These are phyloP conservation scores for Isochrysis galbana DNA, from an alignment of 78 protist genomes.

Conservation along the genomic window DNA sequence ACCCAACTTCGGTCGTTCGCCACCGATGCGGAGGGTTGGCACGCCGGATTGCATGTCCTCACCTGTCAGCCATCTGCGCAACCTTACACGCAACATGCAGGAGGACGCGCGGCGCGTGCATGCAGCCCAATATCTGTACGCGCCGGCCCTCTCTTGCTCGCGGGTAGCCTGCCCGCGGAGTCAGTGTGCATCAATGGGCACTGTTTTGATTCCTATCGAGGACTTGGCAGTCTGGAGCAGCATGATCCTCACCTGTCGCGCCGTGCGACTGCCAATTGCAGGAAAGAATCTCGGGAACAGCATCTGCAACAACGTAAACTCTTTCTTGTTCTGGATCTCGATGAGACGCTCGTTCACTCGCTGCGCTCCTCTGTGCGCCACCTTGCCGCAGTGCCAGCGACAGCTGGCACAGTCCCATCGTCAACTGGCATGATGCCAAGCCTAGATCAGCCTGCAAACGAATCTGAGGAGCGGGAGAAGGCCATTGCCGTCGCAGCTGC, in stretches of 20 bases:
- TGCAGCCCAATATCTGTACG: conserved; percentile 8
- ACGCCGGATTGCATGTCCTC: not conserved
- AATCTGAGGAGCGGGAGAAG: too few species aligned
- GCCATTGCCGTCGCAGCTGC: too few species aligned
- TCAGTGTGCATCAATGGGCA: too few species aligned
- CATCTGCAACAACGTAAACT: not conserved
- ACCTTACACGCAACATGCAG: not conserved
- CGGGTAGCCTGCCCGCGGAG: too few species aligned
- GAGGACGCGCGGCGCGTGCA: not conserved
- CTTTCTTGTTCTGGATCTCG: not conserved
- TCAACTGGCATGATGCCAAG: too few species aligned
- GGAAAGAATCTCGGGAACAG: not conserved
- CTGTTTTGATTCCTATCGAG: too few species aligned
- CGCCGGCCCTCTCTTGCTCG: not conserved
- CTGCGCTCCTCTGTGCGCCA: conserved; percentile 5
- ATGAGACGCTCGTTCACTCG: conserved; percentile 25
- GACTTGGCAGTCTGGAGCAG: too few species aligned
- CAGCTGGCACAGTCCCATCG: too few species aligned
- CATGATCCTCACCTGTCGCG: too few species aligned
- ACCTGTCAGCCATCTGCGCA: not conserved
- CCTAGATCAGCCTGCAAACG: too few species aligned
- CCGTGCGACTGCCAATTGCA: too few species aligned
- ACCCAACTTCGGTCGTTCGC: too few species aligned
- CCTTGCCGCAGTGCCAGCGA: not conserved
- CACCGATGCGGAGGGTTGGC: not conserved